These are phyloP conservation scores for Russula earlei DNA, from an alignment of 768 basidiomycete genomes.

Conservation along the genomic window DNA sequence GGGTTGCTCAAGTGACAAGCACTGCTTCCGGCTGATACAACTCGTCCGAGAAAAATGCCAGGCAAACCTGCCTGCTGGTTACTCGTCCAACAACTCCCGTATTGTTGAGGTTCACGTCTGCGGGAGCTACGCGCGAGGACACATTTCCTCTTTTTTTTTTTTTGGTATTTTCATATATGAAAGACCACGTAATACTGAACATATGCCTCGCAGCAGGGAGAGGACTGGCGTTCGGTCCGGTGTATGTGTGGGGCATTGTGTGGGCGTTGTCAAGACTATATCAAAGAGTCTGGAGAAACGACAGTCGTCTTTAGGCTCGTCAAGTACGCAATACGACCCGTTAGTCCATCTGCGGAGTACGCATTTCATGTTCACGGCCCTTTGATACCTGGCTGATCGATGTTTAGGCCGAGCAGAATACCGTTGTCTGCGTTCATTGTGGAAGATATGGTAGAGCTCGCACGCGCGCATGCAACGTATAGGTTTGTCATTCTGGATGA, in stretches of 20 bases:
- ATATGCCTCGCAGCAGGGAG: conserved; percentile 36
- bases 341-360: conserved; percentile 53
- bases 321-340: conserved; percentile 76
- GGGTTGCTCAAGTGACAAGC: conserved; percentile 28
- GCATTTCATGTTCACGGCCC: conserved; percentile 25
- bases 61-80: conserved; percentile 23
- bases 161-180: conserved; percentile 7
- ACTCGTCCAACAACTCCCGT: conserved; percentile 84
- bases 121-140: conserved; percentile 85
- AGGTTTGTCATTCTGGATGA: conserved; percentile 86
- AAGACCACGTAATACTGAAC: conserved; percentile 6
- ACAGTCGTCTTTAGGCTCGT: conserved; percentile 56
- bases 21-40: conserved; percentile 82
- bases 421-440: conserved; percentile 86
- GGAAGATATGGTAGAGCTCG: conserved; percentile 85
- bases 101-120: conserved; percentile 52
- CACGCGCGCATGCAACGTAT: conserved; percentile 87
- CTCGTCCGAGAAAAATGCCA: conserved; percentile 65
- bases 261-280: conserved; percentile 57
- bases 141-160: conserved; percentile 38
- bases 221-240: conserved; percentile 54
- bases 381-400: conserved; percentile 1
- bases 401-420: conserved; percentile 30
- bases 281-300: conserved; percentile 24
- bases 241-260: conserved; percentile 81